Percentiles rank a stretch among this genome's conserved stretches.
Evolutionary conservation across 352 stramenopile genomes (phyloP).

Genomic region (Phytophthora citricola): DNA sequence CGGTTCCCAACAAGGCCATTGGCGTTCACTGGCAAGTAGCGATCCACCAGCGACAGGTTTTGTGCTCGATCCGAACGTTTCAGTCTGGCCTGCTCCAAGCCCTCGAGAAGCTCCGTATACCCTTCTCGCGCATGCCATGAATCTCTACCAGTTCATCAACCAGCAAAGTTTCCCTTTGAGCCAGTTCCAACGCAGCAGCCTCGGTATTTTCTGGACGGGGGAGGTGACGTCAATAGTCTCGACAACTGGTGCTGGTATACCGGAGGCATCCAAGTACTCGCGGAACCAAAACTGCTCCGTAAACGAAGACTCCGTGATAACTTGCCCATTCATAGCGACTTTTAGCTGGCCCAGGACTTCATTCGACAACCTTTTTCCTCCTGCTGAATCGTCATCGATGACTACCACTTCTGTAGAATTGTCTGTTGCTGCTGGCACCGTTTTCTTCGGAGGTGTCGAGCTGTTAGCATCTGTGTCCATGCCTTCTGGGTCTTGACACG

Average conservation of each 20-base stretch:
- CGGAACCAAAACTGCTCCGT: constrained; percentile 72
- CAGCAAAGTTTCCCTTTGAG: constrained; percentile 41
- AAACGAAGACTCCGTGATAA: constrained; percentile 51
- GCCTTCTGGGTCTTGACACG: constrained; percentile 22
- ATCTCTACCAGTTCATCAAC: constrained; percentile 63
- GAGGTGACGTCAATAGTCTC: constrained; percentile 34
- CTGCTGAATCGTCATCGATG: constrained; percentile 40
- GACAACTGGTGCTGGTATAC: constrained; percentile 5
- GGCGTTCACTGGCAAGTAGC: constrained; percentile 62
- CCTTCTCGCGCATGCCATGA: constrained; percentile 61
- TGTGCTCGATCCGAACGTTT: constrained; percentile 56
- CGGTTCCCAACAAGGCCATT: constrained; percentile 78
- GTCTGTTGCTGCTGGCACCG: neutral
- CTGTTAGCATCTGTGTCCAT: constrained; percentile 9
- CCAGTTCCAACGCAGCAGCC: constrained; percentile 19
- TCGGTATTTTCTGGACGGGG: constrained; percentile 8
- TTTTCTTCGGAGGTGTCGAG: constrained; percentile 17
- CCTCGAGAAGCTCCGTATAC: constrained; percentile 58
- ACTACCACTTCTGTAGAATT: constrained; percentile 30
- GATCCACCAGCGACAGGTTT: constrained; percentile 74
- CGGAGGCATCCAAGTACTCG: constrained; percentile 39
- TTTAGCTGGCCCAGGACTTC: constrained; percentile 30
- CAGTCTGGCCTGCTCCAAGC: constrained; percentile 47
- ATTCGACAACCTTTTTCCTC: constrained; percentile 11
- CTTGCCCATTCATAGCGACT: constrained; percentile 44